Percentiles rank a stretch among this genome's conserved stretches.
Evolutionary conservation across 257 asterid genomes (phyloP).

Genomic region (Petunia secreta): DNA sequence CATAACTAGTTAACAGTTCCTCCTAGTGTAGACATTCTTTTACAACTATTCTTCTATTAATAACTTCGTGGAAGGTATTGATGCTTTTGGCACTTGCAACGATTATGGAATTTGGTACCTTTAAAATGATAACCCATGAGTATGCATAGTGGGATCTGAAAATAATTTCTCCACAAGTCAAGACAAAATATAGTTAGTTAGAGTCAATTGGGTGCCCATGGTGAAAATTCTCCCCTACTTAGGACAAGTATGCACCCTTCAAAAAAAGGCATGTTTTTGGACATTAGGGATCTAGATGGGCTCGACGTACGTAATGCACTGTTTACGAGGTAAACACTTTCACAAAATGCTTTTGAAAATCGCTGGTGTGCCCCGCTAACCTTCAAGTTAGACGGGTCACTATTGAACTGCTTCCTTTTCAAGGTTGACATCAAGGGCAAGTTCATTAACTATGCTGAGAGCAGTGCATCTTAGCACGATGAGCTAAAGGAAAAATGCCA

Average conservation of each 20-base stretch:
- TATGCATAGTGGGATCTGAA: neutral
- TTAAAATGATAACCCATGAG: constrained; percentile 12
- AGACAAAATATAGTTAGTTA: neutral
- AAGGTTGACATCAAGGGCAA: neutral
- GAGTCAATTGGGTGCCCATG: neutral
- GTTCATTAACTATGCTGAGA: neutral
- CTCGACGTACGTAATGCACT: neutral
- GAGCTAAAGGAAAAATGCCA: neutral
- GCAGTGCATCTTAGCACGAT: neutral
- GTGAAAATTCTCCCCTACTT: constrained; percentile 6
- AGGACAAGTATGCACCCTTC: neutral
- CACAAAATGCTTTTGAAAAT: neutral
- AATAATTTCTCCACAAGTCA: neutral
- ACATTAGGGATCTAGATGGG: constrained; percentile 6
- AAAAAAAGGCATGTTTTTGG: neutral
- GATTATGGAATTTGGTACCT: constrained; percentile 13
- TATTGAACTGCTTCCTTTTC: neutral
- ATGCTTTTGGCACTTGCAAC: neutral
- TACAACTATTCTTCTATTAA: constrained; percentile 11
- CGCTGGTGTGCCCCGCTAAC: constrained; percentile 11
- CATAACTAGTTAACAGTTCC: neutral
- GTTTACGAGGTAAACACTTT: neutral
- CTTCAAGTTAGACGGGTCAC: constrained; percentile 4
- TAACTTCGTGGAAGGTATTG: neutral
- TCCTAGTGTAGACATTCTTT: constrained; percentile 14